Percentiles rank a stretch among this genome's conserved stretches.
These are phyloP conservation scores for Phytophthora colocasiae DNA, from an alignment of 352 stramenopile species.

Conservation along the genomic window DNA sequence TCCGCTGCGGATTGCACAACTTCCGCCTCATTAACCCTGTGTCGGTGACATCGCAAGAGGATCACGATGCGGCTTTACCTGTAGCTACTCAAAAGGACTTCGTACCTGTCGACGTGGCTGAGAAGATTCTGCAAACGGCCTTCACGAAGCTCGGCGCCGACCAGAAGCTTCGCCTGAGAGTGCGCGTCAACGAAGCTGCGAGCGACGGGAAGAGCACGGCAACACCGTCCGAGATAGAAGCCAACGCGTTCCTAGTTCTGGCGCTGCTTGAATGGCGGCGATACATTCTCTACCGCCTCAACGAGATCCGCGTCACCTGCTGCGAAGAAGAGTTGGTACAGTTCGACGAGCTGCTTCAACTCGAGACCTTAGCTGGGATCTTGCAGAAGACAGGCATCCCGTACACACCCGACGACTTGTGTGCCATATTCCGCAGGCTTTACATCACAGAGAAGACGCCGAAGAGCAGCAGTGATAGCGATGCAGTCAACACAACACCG, in stretches of 20 bases:
- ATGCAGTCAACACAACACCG: constrained; percentile 1
- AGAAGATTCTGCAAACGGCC: constrained; percentile 56
- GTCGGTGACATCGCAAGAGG: background rate
- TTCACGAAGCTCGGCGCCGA: constrained; percentile 59
- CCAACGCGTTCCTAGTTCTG: constrained; percentile 63
- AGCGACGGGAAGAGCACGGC: background rate
- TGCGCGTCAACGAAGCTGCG: constrained; percentile 44
- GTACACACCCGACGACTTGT: constrained; percentile 69
- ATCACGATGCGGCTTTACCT: background rate
- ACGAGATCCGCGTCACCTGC: constrained; percentile 70
- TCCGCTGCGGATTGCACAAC: constrained; percentile 65
- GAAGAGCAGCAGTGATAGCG: background rate
- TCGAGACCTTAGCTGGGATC: constrained; percentile 61
- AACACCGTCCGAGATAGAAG: constrained; percentile 35
- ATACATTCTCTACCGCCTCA: constrained; percentile 74
- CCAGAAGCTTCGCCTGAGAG: constrained; percentile 51
- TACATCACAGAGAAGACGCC: constrained; percentile 56
- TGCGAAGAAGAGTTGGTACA: constrained; percentile 65
- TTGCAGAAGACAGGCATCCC: constrained; percentile 56
- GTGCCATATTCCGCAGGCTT: constrained; percentile 65
- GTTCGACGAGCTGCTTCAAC: constrained; percentile 56
- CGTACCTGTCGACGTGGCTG: constrained; percentile 41
- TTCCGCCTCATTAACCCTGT: constrained; percentile 59
- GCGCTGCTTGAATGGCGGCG: constrained; percentile 72
- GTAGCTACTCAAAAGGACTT: constrained; percentile 32